Evolutionary conservation across 805 yeast species (phyloP).

Genomic region (Pichia kluyveri): DNA sequence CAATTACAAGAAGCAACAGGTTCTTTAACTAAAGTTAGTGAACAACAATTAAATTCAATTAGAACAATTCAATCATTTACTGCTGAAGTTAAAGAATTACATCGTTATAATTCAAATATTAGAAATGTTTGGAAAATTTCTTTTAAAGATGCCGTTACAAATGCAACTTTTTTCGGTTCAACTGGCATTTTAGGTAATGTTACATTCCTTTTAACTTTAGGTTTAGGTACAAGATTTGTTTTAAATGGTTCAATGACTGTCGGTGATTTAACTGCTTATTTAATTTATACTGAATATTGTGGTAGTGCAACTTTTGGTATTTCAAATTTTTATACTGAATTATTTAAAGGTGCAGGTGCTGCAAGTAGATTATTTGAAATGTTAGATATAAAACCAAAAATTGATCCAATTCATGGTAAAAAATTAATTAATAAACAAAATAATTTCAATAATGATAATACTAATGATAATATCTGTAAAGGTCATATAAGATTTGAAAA

Average conservation of each 20-base stretch:
- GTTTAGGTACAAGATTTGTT: constrained; percentile 76
- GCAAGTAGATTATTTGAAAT: constrained; percentile 87
- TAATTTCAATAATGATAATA: background rate
- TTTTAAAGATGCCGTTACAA: constrained; percentile 68
- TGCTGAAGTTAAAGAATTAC: constrained; percentile 73
- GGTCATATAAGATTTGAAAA: constrained; percentile 60
- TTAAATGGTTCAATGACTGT: constrained; percentile 63
- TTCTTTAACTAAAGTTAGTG: constrained; percentile 79
- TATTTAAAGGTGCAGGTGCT: constrained; percentile 97
- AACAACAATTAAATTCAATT: constrained; percentile 80
- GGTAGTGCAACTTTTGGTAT: constrained; percentile 88
- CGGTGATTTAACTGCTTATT: constrained; percentile 86
- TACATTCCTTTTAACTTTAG: constrained; percentile 65
- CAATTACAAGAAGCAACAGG: constrained; percentile 82
- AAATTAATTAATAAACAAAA: constrained; percentile 23
- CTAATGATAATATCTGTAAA: constrained; percentile 20
- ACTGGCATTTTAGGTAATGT: constrained; percentile 81
- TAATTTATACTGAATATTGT: constrained; percentile 92
- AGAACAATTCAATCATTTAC: constrained; percentile 87
- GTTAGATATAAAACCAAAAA: constrained; percentile 69
- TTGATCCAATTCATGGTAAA: constrained; percentile 57
- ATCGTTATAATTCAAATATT: constrained; percentile 64
- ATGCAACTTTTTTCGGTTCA: constrained; percentile 71
- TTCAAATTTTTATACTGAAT: constrained; percentile 84
- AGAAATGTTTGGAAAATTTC: constrained; percentile 61